Conservation (phyloP, 2,329 filamentous ascomycete species). For the Diaporthe eres region DNA sequence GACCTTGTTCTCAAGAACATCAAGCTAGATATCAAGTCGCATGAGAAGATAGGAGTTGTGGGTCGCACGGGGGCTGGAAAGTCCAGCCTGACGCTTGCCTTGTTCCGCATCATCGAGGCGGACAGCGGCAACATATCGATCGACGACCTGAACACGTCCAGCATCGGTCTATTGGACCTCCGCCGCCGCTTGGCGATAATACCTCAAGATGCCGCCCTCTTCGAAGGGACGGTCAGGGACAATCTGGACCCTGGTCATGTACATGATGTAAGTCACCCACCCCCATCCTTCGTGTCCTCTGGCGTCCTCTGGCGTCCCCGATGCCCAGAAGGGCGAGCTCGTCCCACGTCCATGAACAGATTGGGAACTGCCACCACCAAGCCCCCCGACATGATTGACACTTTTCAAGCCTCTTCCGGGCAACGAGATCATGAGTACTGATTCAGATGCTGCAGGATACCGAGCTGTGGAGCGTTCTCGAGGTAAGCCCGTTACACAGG, state of each 20-base stretch:
- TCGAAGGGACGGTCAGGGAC: constrained; percentile 81
- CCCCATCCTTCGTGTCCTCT: background rate
- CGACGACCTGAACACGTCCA: constrained; percentile 89
- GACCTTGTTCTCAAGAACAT: constrained; percentile 95
- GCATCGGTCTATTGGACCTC: constrained; percentile 90
- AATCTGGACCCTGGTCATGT: constrained; percentile 96
- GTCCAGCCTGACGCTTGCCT: constrained; percentile 89
- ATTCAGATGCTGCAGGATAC: constrained; percentile 71
- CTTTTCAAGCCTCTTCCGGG: constrained; percentile 29
- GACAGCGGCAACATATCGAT: constrained; percentile 87
- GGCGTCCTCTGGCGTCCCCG: background rate
- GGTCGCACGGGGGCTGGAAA: constrained; percentile 97
- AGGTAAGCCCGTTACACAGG: constrained; percentile 69
- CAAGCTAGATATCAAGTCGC: constrained; percentile 91
- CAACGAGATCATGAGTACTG: constrained; percentile 36
- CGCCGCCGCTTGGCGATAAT: constrained; percentile 94
- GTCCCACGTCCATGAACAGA: constrained; percentile 11
- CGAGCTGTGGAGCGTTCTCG: constrained; percentile 92
- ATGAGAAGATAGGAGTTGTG: constrained; percentile 98
- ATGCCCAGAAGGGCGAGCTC: constrained; percentile 16
- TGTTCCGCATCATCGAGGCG: constrained; percentile 97
- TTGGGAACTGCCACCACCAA: constrained; percentile 24
- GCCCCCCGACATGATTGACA: constrained; percentile 22
- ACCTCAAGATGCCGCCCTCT: constrained; percentile 95
- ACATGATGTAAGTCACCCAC: constrained; percentile 70